phyloP scores from a whole-genome alignment of 2,329 filamentous ascomycete genomes.

The Dactylellina drechsleri region DNA sequence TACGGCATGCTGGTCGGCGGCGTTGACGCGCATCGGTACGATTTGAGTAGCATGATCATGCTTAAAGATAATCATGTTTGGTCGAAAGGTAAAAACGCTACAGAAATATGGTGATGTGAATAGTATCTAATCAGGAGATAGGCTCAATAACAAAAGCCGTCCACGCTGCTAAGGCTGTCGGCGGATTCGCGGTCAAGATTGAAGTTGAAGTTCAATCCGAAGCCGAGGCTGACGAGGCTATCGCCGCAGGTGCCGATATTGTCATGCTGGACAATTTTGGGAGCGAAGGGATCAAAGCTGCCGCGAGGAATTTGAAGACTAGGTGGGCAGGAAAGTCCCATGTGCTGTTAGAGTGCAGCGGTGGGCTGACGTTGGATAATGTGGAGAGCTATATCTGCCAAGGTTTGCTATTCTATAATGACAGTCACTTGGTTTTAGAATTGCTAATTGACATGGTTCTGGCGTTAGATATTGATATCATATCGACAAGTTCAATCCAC shows the following conservation, averaged over 20 bases:
- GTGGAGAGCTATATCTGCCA: slow-evolving; percentile 81
- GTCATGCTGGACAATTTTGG: slow-evolving; percentile 98
- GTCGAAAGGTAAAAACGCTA: slow-evolving; percentile 63
- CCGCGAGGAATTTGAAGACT: slow-evolving; percentile 79
- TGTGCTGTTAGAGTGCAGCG: slow-evolving; percentile 90
- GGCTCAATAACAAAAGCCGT: slow-evolving; percentile 86
- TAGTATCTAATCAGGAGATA: slow-evolving; percentile 19
- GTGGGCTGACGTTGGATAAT: slow-evolving; percentile 86
- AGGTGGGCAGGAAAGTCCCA: slow-evolving; percentile 76
- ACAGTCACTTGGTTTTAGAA: neutral
- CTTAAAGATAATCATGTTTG: slow-evolving; percentile 99
- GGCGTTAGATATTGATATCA: slow-evolving; percentile 82
- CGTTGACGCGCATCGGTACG: slow-evolving; percentile 89
- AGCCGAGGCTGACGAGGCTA: slow-evolving; percentile 88
- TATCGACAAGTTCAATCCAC: slow-evolving; percentile 96
- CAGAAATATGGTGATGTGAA: neutral
- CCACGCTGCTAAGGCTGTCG: slow-evolving; percentile 80
- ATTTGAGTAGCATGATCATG: slow-evolving; percentile 96
- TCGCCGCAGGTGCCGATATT: slow-evolving; percentile 88
- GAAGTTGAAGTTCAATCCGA: slow-evolving; percentile 95
- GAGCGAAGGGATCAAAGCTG: slow-evolving; percentile 77
- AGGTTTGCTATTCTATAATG: slow-evolving; percentile 64
- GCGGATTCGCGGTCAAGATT: slow-evolving; percentile 90
- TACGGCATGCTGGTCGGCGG: slow-evolving; percentile 97
- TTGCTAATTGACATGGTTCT: slow-evolving; percentile 13